These are phyloP conservation scores for Tetrastigma voinierianum DNA, from an alignment of 164 flowering plant species.

Conservation along the genomic window DNA sequence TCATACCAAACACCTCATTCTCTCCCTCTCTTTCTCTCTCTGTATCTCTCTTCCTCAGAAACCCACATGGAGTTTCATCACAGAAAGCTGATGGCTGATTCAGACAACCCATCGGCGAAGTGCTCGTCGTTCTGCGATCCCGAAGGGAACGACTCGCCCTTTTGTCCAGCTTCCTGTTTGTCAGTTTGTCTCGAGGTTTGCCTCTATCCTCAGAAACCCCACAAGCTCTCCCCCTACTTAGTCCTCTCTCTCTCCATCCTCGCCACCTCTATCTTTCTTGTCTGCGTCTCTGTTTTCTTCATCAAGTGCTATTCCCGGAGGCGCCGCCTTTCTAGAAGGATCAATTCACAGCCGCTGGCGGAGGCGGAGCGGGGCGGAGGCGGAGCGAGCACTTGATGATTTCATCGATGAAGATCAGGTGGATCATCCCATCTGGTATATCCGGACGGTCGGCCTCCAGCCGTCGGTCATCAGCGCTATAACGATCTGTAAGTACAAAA, in stretches of 20 bases:
- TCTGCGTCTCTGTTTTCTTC: slow-evolving; percentile 14
- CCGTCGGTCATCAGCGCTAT: slow-evolving; percentile 41
- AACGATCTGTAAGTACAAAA: slow-evolving; percentile 35
- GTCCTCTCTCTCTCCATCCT: slow-evolving; percentile 9
- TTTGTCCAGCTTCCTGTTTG: background rate
- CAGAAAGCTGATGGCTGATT: slow-evolving; percentile 2
- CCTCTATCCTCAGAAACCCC: background rate
- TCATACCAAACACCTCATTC: no score
- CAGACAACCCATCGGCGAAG: background rate
- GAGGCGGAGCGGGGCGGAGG: background rate
- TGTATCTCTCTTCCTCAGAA: background rate
- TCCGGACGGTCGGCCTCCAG: slow-evolving; percentile 43
- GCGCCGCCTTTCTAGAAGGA: background rate
- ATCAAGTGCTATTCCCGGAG: slow-evolving; percentile 12
- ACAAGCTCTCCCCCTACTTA: slow-evolving; percentile 4
- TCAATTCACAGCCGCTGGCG: background rate
- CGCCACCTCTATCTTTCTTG: slow-evolving; percentile 13
- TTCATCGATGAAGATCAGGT: slow-evolving; percentile 35
- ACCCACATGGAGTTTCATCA: slow-evolving; percentile 7
- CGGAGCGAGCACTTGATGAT: slow-evolving; percentile 18
- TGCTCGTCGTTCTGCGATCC: slow-evolving; percentile 1
- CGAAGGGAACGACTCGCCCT: background rate
- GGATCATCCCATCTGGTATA: slow-evolving; percentile 60
- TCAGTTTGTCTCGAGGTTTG: background rate
- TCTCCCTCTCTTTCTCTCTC: no score